phyloP scores from a whole-genome alignment of 2,329 filamentous ascomycete species.

The Sarocladium strictum region DNA sequence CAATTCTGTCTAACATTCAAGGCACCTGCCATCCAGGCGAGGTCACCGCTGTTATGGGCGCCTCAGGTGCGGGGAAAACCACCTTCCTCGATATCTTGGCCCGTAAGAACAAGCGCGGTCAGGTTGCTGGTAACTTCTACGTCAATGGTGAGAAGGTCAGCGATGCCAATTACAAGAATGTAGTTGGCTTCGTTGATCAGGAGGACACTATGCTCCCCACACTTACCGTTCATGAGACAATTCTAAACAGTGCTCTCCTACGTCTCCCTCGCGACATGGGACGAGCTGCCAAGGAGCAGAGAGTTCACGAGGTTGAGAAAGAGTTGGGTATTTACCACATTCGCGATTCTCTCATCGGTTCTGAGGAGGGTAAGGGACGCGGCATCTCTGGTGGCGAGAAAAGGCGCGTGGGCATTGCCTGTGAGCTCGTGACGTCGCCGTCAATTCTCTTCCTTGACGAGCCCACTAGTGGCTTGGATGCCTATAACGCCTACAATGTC shows the following conservation, averaged over 20 bases:
- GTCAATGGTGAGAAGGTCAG: conserved; percentile 88
- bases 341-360: conserved; percentile 90
- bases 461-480: conserved; percentile 91
- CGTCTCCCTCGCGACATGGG: conserved; percentile 92
- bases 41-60: conserved; percentile 95
- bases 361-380: conserved; percentile 87
- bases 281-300: conserved; percentile 77
- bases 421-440: conserved; percentile 93
- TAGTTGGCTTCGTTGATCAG: conserved; percentile 96
- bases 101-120: conserved; percentile 90
- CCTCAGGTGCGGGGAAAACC: conserved; percentile 94
- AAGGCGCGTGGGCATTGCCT: conserved; percentile 91
- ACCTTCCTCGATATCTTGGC: conserved; percentile 95
- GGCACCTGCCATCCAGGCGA: conserved; percentile 93
- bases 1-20: conserved; percentile 73
- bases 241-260: conserved; percentile 85
- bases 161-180: conserved; percentile 80
- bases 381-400: conserved; percentile 98
- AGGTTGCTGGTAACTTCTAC: conserved; percentile 73
- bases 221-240: conserved; percentile 95
- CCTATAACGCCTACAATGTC: conserved; percentile 97
- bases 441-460: conserved; percentile 97
- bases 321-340: conserved; percentile 94
- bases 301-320: conserved; percentile 87
- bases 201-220: conserved; percentile 96